Base-by-base conservation (phyloP, 768 basidiomycete genomes). In the Leccinum uliginosum region DNA sequence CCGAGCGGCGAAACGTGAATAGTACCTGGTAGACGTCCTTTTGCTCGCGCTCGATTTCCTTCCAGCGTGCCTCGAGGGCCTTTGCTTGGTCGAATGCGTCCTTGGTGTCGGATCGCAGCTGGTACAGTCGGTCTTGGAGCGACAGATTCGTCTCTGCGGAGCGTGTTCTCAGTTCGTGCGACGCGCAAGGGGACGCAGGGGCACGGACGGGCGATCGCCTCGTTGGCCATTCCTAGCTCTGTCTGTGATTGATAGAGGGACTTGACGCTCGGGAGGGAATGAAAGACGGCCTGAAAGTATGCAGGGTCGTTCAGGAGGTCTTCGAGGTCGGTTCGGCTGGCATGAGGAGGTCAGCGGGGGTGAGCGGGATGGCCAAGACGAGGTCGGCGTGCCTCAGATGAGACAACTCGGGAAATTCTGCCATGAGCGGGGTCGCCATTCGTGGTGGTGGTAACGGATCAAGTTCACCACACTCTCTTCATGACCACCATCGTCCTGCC, bases 301-400 rank as follows among this genome's bases (percentile, higher is more conserved):
- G 76, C 74, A 1, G 86, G 87, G 67, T 97, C 91, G 14, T 80
- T 78, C 21, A 97, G 74, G 5, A 97, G 75, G 66, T 95, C 93
- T 70, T 97, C 91, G n/a, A 98, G 79, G 64, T 94, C 93, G 61
- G 91, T 87, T 51, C 90, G 83, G 62, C 93, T 94, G 65, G n/a
- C 48, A 50, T 21, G 54, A 45, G 11, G 5, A 29, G 32, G 55
- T 69, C 54, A 64, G 59, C 54, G 35, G n/a, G 35, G 23, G 23
- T 40, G 12, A 26, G 47, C 27, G 30, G 34, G 29, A 24, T 24
- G 23, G 34, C 51, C 17, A 58, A 35, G 51, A 51, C 43, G 51
- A 57, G 30, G 50, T 57, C 48, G 50, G 65, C 84, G 68, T 73
- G 90, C 90, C 88, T 85, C 66, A 91, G 71, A 67, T 84, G 77